Evolutionary conservation across 177 flowering plant species (phyloP).

Genomic region (Vitis hybrid): DNA sequence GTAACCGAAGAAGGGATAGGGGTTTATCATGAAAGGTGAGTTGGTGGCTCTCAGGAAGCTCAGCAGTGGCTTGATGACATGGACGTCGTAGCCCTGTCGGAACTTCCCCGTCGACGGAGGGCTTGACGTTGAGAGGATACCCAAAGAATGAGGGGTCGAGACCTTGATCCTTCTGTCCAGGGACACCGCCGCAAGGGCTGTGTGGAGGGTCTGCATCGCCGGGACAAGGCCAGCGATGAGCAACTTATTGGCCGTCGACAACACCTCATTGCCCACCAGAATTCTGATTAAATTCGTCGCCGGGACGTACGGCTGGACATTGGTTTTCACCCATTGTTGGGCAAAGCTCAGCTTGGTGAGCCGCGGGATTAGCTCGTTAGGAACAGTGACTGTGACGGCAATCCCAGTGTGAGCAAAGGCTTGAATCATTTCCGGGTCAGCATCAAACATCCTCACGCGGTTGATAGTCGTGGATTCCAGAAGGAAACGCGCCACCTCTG

Average conservation of each 20-base stretch:
- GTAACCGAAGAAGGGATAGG: slow-evolving; percentile 76
- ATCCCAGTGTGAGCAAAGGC: slow-evolving; percentile 77
- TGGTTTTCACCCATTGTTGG: slow-evolving; percentile 51
- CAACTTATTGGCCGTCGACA: slow-evolving; percentile 46
- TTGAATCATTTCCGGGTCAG: slow-evolving; percentile 41
- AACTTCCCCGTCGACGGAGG: slow-evolving; percentile 71
- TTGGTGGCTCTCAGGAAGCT: slow-evolving; percentile 54
- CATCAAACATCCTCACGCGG: slow-evolving; percentile 67
- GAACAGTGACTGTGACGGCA: slow-evolving; percentile 56
- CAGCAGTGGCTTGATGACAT: slow-evolving; percentile 56
- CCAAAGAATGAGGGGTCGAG: slow-evolving; percentile 82
- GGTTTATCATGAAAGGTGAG: slow-evolving; percentile 76
- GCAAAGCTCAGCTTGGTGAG: slow-evolving; percentile 49
- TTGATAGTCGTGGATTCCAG: slow-evolving; percentile 48
- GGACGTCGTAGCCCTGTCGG: slow-evolving; percentile 52
- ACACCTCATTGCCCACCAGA: slow-evolving; percentile 70
- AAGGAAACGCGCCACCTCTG: slow-evolving; percentile 59
- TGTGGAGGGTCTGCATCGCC: slow-evolving; percentile 71
- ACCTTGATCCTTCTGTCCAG: slow-evolving; percentile 56
- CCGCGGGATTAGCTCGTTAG: slow-evolving; percentile 64
- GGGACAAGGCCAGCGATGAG: slow-evolving; percentile 58
- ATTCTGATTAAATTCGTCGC: slow-evolving; percentile 60
- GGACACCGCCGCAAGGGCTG: slow-evolving; percentile 49
- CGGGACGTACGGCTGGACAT: slow-evolving; percentile 49
- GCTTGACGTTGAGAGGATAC: slow-evolving; percentile 52